phyloP scores from a whole-genome alignment of 805 yeast species.

The Saturnispora besseyi region DNA sequence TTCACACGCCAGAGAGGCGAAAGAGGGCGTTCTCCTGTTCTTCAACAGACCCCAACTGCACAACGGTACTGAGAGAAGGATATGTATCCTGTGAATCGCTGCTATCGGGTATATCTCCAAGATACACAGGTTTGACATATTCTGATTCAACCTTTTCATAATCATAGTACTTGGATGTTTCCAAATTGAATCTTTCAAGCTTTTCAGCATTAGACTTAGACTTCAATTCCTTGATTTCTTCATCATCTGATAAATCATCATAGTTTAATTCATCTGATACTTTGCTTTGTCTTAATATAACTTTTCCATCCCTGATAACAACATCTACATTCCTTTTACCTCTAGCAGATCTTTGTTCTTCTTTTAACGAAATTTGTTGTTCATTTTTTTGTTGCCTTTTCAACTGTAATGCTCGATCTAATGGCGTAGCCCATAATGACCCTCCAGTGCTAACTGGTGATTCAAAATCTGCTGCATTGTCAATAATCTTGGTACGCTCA shows the following conservation, averaged over 20 bases:
- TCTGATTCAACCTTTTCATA: constrained; percentile 42
- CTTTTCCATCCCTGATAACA: constrained; percentile 75
- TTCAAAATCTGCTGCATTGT: constrained; percentile 84
- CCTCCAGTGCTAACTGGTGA: constrained; percentile 30
- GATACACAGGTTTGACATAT: constrained; percentile 39
- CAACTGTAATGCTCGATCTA: constrained; percentile 79
- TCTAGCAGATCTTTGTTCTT: constrained; percentile 55
- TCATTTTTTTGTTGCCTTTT: constrained; percentile 75
- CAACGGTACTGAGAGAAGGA: constrained; percentile 16
- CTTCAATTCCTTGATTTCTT: constrained; percentile 29
- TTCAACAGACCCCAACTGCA: constrained; percentile 26
- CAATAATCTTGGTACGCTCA: constrained; percentile 86
- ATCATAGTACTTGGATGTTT: constrained; percentile 45
- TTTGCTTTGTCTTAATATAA: constrained; percentile 42
- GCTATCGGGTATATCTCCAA: constrained; percentile 8
- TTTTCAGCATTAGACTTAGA: constrained; percentile 30
- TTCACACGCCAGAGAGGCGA: constrained; percentile 21
- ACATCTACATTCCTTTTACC: constrained; percentile 70
- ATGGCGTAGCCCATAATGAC: constrained; percentile 76
- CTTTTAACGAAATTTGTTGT: constrained; percentile 53
- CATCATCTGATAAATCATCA: constrained; percentile 27
- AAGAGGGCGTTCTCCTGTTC: constrained; percentile 25
- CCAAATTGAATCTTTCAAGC: constrained; percentile 22
- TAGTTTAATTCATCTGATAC: constrained; percentile 20
- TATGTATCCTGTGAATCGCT: constrained; percentile 1